phyloP scores from a whole-genome alignment of 2,329 filamentous ascomycete genomes.

The Fusarium temperatum region DNA sequence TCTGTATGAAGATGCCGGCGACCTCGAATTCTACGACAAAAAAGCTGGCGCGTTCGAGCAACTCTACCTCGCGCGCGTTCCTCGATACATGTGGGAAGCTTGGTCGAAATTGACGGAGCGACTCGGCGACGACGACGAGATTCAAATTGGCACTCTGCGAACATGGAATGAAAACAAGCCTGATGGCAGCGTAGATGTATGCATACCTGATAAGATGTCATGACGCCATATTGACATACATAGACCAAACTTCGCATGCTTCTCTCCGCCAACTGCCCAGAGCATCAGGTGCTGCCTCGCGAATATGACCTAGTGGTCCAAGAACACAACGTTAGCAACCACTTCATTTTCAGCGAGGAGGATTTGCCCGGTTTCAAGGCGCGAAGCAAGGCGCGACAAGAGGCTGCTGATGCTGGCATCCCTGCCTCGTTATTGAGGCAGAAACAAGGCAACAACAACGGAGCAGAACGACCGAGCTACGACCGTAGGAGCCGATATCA shows the following conservation, averaged over 20 bases:
- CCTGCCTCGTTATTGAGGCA: constrained; percentile 64
- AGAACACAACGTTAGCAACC: constrained; percentile 75
- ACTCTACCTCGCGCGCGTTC: constrained; percentile 80
- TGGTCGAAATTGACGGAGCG: constrained; percentile 67
- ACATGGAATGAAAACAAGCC: constrained; percentile 65
- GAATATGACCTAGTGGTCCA: constrained; percentile 84
- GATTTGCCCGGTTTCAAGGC: constrained; percentile 72
- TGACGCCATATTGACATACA: constrained; percentile 9
- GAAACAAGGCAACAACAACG: constrained; percentile 39
- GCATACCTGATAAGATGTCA: not conserved
- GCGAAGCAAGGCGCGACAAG: constrained; percentile 62
- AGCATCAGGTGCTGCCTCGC: constrained; percentile 81
- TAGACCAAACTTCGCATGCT: constrained; percentile 66
- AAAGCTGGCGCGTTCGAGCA: constrained; percentile 52
- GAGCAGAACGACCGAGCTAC: constrained; percentile 56
- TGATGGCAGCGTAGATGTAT: constrained; percentile 58
- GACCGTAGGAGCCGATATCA: constrained; percentile 57
- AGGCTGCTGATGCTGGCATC: constrained; percentile 66
- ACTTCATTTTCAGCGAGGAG: constrained; percentile 92
- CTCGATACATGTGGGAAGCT: constrained; percentile 81
- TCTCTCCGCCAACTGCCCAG: constrained; percentile 68
- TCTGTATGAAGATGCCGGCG: constrained; percentile 68
- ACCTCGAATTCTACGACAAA: constrained; percentile 65
- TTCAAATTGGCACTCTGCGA: constrained; percentile 80
- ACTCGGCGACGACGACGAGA: constrained; percentile 82